Evolutionary conservation across 2,329 filamentous ascomycete species (phyloP), one percentile per base, ranked within the genome.

Genomic region (Orbilia blumenaviensis): DNA sequence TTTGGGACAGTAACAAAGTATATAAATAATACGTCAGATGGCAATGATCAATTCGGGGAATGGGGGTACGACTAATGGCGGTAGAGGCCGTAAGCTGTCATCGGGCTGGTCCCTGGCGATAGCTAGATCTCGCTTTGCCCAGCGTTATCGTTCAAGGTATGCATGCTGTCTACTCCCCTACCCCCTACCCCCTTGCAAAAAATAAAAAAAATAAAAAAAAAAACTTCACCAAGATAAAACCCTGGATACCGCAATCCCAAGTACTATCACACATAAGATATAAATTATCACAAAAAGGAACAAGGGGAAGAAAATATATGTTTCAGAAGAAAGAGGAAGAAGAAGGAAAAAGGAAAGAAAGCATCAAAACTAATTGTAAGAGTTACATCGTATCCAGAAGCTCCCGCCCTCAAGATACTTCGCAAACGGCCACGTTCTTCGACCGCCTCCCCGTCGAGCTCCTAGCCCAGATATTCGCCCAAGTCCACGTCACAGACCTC

Each of bases 381-480:
- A 32, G 21, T 27, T 14, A 54, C 36, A 3, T 8, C n/a, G 42
- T 12, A 12, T 46, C 21, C 36, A 74, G 69, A 50, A 67, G 67
- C 29, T 38, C 60, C 25, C 67, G 60, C n/a, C 50, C 61, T 1
- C 52, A 52, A 27, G 69, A 46, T 36, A 23, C 38, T 29, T 58
- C 52, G 9, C 48, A 48, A 14, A 79, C 79, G 1, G 67, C 73
- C 41, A 79, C 79, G 2, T 79, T 78, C 54, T 80, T 80, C 60
- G 79, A 80, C 62, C 73, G 66, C 16, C 79, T 81, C 16, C 79
- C 80, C 1, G 77, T 79, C 3, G 80, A 81, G 52, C 69, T 81
- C 18, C 77, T 80, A 9, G 78, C 80, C 68, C 69, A 77, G 42
- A 81, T 81, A 48, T 80, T 80, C 74, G 60, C 78, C 41, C 72